Base-by-base conservation (phyloP, 2,329 filamentous ascomycete genomes). In the Ophiobolus disseminans region DNA sequence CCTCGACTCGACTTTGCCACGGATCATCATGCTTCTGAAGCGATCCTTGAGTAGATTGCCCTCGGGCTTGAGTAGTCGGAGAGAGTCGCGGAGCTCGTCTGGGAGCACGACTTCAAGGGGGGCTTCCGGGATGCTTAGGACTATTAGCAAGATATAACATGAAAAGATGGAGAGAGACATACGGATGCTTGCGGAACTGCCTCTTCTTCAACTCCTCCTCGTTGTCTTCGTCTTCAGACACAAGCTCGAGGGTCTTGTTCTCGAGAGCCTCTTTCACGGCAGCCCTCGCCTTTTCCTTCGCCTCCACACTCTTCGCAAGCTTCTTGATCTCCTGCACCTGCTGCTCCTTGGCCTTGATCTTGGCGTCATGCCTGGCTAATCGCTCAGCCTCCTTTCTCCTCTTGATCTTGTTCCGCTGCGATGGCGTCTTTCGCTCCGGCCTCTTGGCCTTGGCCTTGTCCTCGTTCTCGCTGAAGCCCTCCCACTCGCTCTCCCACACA, bases 41-140 rank as follows among this genome's bases (percentile, higher is more conserved):
- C 94, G 83, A 67, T 99, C 94, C 60, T 91, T 91, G 61, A 99
- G 80, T 30, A 97, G 78, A 69, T 97, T 97, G n/a, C 94, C 94
- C 74, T 99, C 94, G 0, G 94, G 94, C 74, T 93, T 96, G 58
- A 81, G 69, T 31, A 73, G 72, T 31, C 78, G 72, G 40, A 81
- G 65, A 1, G 77, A 79, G 46, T 81, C 78, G 58, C 78, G 73
- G 19, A 81, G 69, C 57, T 81, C 78, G 46, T 80, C 78, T 35
- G 76, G 74, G 5, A 80, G 70, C 5, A 78, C 75, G 41, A 81
- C 73, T 61, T 81, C 78, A 7, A 80, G 69, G 2, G 75, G 73
- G 9, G 78, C 89, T 68, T 94, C 87, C 0, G 90, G 91, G 35
- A 94, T 75, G 59, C 83, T 84, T 68, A 4, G n/a, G 9, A 11